These are phyloP conservation scores for Delonix regia DNA, from an alignment of 306 rosid species.

Conservation along the genomic window DNA sequence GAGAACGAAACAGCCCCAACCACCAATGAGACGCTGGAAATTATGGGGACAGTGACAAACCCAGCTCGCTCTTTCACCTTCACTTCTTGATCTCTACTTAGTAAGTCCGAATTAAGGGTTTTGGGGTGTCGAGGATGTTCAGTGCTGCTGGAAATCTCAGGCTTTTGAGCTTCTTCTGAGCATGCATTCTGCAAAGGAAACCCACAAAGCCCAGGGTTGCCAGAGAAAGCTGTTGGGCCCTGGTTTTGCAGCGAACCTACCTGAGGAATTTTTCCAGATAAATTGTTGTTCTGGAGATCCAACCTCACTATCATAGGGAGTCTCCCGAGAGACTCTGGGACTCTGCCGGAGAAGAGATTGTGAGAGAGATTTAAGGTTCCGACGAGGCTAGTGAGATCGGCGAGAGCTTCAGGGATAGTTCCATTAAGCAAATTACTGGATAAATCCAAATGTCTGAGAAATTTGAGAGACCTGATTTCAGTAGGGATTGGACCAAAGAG, in stretches of 20 bases:
- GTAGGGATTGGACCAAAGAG: slow-evolving; percentile 59
- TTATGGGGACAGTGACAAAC: slow-evolving; percentile 43
- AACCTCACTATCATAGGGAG: slow-evolving; percentile 66
- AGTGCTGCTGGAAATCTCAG: slow-evolving; percentile 25
- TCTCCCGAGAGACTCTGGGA: slow-evolving; percentile 55
- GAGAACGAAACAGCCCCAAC: slow-evolving; percentile 52
- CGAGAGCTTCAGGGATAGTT: slow-evolving; percentile 52
- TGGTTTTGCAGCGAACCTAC: slow-evolving; percentile 72
- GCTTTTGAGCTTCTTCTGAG: slow-evolving; percentile 52
- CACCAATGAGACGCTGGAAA: slow-evolving; percentile 46
- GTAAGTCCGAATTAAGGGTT: slow-evolving; percentile 29
- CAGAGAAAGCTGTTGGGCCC: slow-evolving; percentile 80
- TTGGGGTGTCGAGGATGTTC: slow-evolving; percentile 42
- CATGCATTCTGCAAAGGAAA: slow-evolving; percentile 68
- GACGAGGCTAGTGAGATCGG: slow-evolving; percentile 35
- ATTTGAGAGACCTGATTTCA: slow-evolving; percentile 38
- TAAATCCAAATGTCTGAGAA: slow-evolving; percentile 60
- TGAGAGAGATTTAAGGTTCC: slow-evolving; percentile 70
- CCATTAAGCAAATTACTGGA: slow-evolving; percentile 70
- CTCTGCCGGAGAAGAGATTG: slow-evolving; percentile 59
- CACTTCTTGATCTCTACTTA: not conserved
- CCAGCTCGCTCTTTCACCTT: slow-evolving; percentile 6
- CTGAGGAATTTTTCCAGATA: slow-evolving; percentile 75
- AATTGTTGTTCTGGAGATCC: slow-evolving; percentile 66
- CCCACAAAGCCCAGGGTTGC: slow-evolving; percentile 75